Evolutionary conservation across 805 yeast species (phyloP), one percentile per base, ranked within the genome.

Genomic region (Candida lessepsii): DNA sequence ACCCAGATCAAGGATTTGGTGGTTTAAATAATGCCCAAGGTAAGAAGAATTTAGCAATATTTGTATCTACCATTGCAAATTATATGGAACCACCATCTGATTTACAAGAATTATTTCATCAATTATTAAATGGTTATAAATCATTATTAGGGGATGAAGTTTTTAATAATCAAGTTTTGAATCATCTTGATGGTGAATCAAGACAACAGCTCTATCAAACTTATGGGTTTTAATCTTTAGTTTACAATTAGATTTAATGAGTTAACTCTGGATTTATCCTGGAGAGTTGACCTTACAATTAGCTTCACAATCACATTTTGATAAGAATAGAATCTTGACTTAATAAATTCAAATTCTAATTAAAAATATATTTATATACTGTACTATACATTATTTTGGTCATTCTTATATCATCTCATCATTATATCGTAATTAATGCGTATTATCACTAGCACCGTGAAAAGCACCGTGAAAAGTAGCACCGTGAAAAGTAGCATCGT

Each of bases 1-100:
- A 83, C 53, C 96, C 96, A 2, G 71, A 74, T 24, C 57, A 54
- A 21, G 84, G 81, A 0, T 63, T 86, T 33, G 73, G 77, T 0
- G 71, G 70, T 2, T 57, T 68, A 35, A 58, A 64, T 23, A 76
- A 68, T 45, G 61, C 60, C 13, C 69, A 68, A 38, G 77, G 76
- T 8, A 66, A 64, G 46, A 60, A 63, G 50, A 67, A 73, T 33
- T 61, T 85, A 39, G 69, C 76, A 17, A 60, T 68, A 28, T 80
- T 86, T 44, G 56, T 83, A 21, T 76, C 74, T 37, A 75, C 86
- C 44, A 73, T 84, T 39, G 84, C 76, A 0, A 67, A 62, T 52
- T 81, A 80, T 51, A 58, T 61, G 25, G 67, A 61, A 26, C 83
- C 86, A 1, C 65, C 76, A 11, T 73, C 64, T 13, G 61, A 63